Percentiles rank a stretch among this genome's conserved stretches.
These are phyloP conservation scores for Fusarium equiseti DNA, from an alignment of 2,329 filamentous ascomycete genomes.

Conservation along the genomic window DNA sequence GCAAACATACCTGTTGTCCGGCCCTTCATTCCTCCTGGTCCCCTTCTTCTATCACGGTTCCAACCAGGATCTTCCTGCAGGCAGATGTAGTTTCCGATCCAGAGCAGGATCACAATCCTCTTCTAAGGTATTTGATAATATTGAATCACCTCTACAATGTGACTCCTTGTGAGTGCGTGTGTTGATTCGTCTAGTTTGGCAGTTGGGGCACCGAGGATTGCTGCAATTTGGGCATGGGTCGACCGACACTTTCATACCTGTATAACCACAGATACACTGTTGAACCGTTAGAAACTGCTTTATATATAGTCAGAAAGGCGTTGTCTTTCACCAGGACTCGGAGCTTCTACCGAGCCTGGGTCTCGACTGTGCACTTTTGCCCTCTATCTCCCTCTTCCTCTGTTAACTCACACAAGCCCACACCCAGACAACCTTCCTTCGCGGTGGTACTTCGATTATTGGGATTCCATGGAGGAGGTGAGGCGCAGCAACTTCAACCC, in stretches of 20 bases:
- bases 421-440: conserved; percentile 14
- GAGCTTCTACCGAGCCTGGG: background rate
- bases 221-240: conserved; percentile 34
- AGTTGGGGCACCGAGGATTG: conserved; percentile 29
- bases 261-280: conserved; percentile 34
- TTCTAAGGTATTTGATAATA: too few relatives aligned
- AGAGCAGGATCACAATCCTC: too few relatives aligned
- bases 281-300: conserved; percentile 1
- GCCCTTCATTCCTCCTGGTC: too few relatives aligned
- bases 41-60: too few relatives aligned
- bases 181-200: conserved; percentile 22
- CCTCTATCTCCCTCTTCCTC: too few relatives aligned
- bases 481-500: background rate
- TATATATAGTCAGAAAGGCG: background rate
- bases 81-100: too few relatives aligned
- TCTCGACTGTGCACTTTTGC: background rate
- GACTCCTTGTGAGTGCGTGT: conserved; percentile 6
- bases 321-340: background rate
- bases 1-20: too few relatives aligned
- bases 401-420: too few relatives aligned
- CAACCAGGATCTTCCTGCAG: too few relatives aligned
- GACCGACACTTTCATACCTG: conserved; percentile 36
- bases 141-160: too few relatives aligned
- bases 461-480: too few relatives aligned
- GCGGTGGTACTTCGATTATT: background rate